Percentiles rank a stretch among this genome's conserved stretches.
phyloP scores from a whole-genome alignment of 2,329 filamentous ascomycete genomes.

The Alternaria panax region DNA sequence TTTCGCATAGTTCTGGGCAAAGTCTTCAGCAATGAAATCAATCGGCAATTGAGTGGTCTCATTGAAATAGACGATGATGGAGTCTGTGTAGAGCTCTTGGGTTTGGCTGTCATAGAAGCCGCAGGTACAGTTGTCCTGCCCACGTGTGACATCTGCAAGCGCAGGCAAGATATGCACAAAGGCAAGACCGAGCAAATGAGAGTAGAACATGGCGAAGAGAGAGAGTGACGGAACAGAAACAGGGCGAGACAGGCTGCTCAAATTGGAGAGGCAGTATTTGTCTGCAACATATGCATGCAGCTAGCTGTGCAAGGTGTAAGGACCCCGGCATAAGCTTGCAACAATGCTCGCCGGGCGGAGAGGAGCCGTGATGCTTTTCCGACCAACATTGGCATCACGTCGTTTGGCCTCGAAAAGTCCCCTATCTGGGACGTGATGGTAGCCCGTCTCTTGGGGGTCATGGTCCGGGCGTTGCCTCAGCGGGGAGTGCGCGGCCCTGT shows the following conservation, averaged over 20 bases:
- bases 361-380: slow-evolving; percentile 12
- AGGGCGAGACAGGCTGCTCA: slow-evolving; percentile 8
- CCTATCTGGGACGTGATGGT: slow-evolving; percentile 11
- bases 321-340: slow-evolving; percentile 6
- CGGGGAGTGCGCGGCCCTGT: slow-evolving; percentile 9
- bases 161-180: slow-evolving; percentile 23
- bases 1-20: slow-evolving; percentile 55
- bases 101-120: slow-evolving; percentile 55
- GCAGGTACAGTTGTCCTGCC: slow-evolving; percentile 52
- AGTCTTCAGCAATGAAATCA: slow-evolving; percentile 52
- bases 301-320: slow-evolving; percentile 5
- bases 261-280: slow-evolving; percentile 10
- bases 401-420: slow-evolving; percentile 4
- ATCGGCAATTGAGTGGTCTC: slow-evolving; percentile 51
- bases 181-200: slow-evolving; percentile 18
- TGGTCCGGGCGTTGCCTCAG: slow-evolving; percentile 13
- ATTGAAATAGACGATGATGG: slow-evolving; percentile 61
- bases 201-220: slow-evolving; percentile 24
- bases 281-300: slow-evolving; percentile 4
- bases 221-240: slow-evolving; percentile 17
- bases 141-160: slow-evolving; percentile 27
- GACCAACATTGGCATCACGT: slow-evolving; percentile 1
- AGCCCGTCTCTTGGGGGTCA: slow-evolving; percentile 14
- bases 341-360: slow-evolving; percentile 11
- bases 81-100: slow-evolving; percentile 55